Evolutionary conservation across 2,329 filamentous ascomycete species (phyloP).

Genomic region (Venturia effusa): DNA sequence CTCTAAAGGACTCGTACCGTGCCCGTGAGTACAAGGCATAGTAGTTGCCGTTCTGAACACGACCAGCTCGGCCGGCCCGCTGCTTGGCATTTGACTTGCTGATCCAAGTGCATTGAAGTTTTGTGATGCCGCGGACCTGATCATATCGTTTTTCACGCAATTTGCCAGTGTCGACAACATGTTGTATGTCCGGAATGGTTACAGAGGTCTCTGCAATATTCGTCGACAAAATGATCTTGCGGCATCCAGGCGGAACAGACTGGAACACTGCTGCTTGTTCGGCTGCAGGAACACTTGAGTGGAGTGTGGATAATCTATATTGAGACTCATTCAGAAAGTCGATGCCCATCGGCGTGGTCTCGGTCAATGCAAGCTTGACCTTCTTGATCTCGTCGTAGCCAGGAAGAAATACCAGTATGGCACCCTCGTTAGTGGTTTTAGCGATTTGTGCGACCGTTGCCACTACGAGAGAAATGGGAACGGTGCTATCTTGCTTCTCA

Average conservation of each 20-base stretch:
- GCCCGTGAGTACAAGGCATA: slow-evolving; percentile 35
- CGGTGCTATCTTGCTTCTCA: not conserved
- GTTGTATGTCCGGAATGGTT: slow-evolving; percentile 42
- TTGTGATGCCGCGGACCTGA: slow-evolving; percentile 26
- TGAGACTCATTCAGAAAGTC: slow-evolving; percentile 29
- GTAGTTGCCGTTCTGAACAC: slow-evolving; percentile 38
- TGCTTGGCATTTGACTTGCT: slow-evolving; percentile 38
- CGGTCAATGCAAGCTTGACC: slow-evolving; percentile 20
- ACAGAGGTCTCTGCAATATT: slow-evolving; percentile 42
- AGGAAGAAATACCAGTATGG: slow-evolving; percentile 41
- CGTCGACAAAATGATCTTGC: slow-evolving; percentile 40
- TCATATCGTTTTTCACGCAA: slow-evolving; percentile 28
- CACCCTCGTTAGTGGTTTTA: slow-evolving; percentile 6
- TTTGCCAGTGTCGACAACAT: slow-evolving; percentile 33
- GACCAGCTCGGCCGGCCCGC: slow-evolving; percentile 39
- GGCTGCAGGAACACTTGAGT: slow-evolving; percentile 34
- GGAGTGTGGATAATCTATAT: slow-evolving; percentile 36
- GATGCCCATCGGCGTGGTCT: slow-evolving; percentile 15
- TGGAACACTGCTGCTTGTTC: slow-evolving; percentile 36
- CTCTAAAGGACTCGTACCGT: slow-evolving; percentile 30
- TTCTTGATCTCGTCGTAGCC: slow-evolving; percentile 30
- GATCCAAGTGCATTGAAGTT: slow-evolving; percentile 34
- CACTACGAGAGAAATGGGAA: slow-evolving; percentile 3
- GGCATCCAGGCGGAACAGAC: slow-evolving; percentile 27
- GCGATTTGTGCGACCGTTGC: slow-evolving; percentile 11